These are phyloP conservation scores for Rhodofomes roseus DNA, from an alignment of 1,284 basidiomycete genomes.

Conservation along the genomic window DNA sequence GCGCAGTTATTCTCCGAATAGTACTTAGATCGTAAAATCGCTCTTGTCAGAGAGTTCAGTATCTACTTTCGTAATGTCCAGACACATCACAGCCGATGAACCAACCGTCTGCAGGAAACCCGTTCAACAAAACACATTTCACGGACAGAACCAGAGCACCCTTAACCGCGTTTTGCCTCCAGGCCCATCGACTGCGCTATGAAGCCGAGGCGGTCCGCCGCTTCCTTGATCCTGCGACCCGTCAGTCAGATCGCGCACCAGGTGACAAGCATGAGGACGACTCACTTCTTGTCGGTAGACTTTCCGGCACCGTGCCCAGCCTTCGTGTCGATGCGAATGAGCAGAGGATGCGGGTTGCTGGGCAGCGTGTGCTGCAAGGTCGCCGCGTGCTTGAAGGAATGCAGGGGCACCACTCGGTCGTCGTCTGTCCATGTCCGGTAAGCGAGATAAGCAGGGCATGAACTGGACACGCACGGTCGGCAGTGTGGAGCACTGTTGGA, in stretches of 20 bases:
- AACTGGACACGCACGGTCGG: constrained; percentile 57
- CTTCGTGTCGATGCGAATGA: constrained; percentile 76
- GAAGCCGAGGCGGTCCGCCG: constrained; percentile 75
- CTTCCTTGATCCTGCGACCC: constrained; percentile 63
- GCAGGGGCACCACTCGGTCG: constrained; percentile 78
- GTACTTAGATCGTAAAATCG: too few relatives aligned
- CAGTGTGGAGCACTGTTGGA: constrained; percentile 68
- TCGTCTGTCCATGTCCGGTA: constrained; percentile 48
- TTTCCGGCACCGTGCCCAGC: constrained; percentile 81
- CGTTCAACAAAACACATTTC: not conserved
- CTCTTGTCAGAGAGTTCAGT: too few relatives aligned
- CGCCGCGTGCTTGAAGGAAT: constrained; percentile 79
- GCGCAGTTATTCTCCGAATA: too few relatives aligned
- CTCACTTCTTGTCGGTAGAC: constrained; percentile 68
- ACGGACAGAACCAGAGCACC: not conserved
- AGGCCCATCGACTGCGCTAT: constrained; percentile 64
- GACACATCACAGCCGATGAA: not conserved
- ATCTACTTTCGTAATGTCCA: not conserved
- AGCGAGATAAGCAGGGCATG: not conserved
- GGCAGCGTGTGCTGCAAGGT: constrained; percentile 64
- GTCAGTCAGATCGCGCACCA: not conserved
- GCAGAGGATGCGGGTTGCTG: constrained; percentile 63
- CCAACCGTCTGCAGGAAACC: not conserved
- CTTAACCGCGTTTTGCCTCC: constrained; percentile 24
- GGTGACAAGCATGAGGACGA: not conserved